phyloP scores from a whole-genome alignment of 108 stramenopile species.

The Poteriospumella lacustris region DNA sequence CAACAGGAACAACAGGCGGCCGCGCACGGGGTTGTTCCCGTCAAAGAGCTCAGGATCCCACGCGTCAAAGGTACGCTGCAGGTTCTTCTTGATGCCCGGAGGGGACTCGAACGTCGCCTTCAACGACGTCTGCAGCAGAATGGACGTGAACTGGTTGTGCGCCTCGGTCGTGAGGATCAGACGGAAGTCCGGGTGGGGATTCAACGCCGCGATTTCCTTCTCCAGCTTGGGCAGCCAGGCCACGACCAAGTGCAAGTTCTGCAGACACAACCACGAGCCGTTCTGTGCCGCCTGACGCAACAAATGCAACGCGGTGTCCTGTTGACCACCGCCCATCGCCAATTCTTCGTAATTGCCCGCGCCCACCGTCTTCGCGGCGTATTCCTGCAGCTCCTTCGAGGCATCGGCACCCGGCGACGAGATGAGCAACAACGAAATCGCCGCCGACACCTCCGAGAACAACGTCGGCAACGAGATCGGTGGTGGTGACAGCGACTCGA shows the following conservation, averaged over 20 bases:
- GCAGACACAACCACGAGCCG: conserved; percentile 60
- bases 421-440: conserved; percentile 45
- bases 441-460: conserved; percentile 17
- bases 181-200: conserved; percentile 46
- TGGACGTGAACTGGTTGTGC: conserved; percentile 48
- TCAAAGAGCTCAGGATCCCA: conserved; percentile 44
- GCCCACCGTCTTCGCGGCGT: conserved; percentile 35
- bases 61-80: conserved; percentile 51
- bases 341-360: conserved; percentile 44
- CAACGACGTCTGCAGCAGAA: conserved; percentile 55
- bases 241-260: conserved; percentile 61
- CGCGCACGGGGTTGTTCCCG: conserved; percentile 30
- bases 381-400: conserved; percentile 53
- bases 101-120: conserved; percentile 65
- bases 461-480: not conserved
- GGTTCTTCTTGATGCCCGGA: conserved; percentile 58
- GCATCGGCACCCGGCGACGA: conserved; percentile 61
- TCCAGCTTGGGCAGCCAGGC: conserved; percentile 55
- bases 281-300: conserved; percentile 37
- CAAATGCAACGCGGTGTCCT: conserved; percentile 47
- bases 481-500: conserved; percentile 12
- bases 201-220: conserved; percentile 36
- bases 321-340: conserved; percentile 63
- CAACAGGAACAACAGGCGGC: conserved; percentile 50
- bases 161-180: conserved; percentile 62